Conservation (phyloP, 257 asterid species). For the Petunia axillaris region DNA sequence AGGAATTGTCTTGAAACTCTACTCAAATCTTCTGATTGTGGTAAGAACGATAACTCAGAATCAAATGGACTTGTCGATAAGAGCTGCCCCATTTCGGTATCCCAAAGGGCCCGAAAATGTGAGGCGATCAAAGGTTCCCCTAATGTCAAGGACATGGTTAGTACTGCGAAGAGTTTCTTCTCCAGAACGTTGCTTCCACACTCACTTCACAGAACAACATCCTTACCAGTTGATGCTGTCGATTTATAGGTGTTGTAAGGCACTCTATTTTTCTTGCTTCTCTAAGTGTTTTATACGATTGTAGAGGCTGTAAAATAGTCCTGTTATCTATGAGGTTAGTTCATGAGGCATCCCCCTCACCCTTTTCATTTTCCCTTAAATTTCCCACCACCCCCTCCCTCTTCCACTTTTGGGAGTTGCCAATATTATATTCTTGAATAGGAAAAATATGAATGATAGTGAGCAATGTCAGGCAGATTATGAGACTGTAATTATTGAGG, state of each 20-base stretch:
- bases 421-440: conserved; percentile 18
- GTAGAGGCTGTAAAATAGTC: conserved; percentile 27
- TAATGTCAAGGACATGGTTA: conserved; percentile 26
- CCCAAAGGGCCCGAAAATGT: conserved; percentile 44
- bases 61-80: conserved; percentile 25
- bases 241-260: conserved; percentile 23
- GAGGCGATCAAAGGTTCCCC: conserved; percentile 40
- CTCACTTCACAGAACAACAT: conserved; percentile 41
- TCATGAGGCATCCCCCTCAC: conserved; percentile 1
- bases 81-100: conserved; percentile 43
- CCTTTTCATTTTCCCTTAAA: not conserved
- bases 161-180: conserved; percentile 30
- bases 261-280: conserved; percentile 1
- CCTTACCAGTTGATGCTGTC: conserved; percentile 45
- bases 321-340: not conserved
- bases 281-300: not conserved
- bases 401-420: conserved; percentile 23
- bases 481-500: conserved; percentile 33
- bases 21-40: conserved; percentile 21
- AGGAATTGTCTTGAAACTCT: conserved; percentile 21
- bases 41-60: conserved; percentile 17
- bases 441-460: conserved; percentile 18
- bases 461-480: conserved; percentile 24
- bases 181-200: conserved; percentile 31
- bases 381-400: not conserved